Evolutionary conservation across 108 stramenopile genomes (phyloP).

Genomic region (Pseudonitzschia delicatissima): DNA sequence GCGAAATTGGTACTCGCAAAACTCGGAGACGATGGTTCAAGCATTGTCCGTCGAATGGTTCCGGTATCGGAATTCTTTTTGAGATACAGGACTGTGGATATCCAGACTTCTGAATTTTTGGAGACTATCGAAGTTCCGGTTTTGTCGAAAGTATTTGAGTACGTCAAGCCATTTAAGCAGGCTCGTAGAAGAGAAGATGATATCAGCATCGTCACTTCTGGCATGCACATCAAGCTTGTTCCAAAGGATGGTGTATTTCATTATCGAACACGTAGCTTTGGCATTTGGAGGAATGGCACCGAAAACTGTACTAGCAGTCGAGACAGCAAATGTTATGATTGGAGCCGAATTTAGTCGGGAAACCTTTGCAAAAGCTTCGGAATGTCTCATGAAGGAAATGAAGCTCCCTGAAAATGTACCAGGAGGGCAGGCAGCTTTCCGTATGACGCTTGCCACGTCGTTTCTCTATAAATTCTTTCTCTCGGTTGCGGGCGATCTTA

Average conservation of each 20-base stretch:
- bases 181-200: slow-evolving; percentile 93
- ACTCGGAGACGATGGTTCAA: slow-evolving; percentile 28
- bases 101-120: slow-evolving; percentile 75
- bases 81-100: slow-evolving; percentile 83
- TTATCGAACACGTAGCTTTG: slow-evolving; percentile 65
- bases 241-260: slow-evolving; percentile 37
- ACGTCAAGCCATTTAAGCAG: slow-evolving; percentile 91
- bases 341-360: slow-evolving; percentile 54
- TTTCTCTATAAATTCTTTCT: slow-evolving; percentile 90
- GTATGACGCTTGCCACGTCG: slow-evolving; percentile 81
- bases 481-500: slow-evolving; percentile 50
- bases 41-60: slow-evolving; percentile 52
- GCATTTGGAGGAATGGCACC: slow-evolving; percentile 96
- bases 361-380: slow-evolving; percentile 60
- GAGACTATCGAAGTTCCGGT: slow-evolving; percentile 79
- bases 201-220: slow-evolving; percentile 92
- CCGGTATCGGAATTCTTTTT: slow-evolving; percentile 85
- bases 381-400: slow-evolving; percentile 71
- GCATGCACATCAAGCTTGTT: slow-evolving; percentile 74
- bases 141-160: slow-evolving; percentile 66
- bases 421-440: slow-evolving; percentile 91
- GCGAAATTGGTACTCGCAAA: slow-evolving; percentile 70
- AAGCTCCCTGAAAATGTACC: slow-evolving; percentile 77
- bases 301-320: slow-evolving; percentile 72
- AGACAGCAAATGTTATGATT: slow-evolving; percentile 61